phyloP scores from a whole-genome alignment of 139 green algal species.

The Micractinium sp. region DNA sequence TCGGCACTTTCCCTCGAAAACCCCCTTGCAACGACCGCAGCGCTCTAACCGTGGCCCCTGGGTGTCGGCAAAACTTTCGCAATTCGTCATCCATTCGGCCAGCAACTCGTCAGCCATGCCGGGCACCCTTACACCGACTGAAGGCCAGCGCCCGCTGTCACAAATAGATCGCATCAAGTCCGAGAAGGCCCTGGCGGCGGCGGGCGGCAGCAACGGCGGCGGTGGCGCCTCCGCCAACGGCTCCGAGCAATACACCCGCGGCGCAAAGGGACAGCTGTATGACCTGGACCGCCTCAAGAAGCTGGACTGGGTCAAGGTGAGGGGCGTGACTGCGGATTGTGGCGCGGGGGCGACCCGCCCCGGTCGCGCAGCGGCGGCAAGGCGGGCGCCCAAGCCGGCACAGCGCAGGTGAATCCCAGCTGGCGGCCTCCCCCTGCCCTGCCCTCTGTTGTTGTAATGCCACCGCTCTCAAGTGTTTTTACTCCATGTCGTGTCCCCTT shows the following conservation, averaged over 20 bases:
- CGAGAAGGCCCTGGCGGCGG: constrained; percentile 2
- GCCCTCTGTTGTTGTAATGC: too few species aligned
- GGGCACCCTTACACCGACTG: background rate
- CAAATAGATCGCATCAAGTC: background rate
- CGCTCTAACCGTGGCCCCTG: too few species aligned
- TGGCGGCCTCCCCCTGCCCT: too few species aligned
- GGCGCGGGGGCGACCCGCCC: background rate
- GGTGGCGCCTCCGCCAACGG: background rate
- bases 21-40: too few species aligned
- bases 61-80: too few species aligned
- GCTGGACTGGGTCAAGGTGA: constrained; percentile 24
- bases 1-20: too few species aligned
- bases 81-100: background rate
- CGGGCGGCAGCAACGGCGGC: background rate
- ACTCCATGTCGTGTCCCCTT: too few species aligned
- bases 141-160: background rate
- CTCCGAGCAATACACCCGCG: background rate
- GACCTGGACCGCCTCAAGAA: constrained; percentile 18
- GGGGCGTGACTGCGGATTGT: background rate
- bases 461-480: too few species aligned
- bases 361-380: too few species aligned
- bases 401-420: background rate
- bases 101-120: background rate
- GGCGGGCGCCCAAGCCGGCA: background rate
- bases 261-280: constrained; percentile 13